Evolutionary conservation across 345 rosid species (phyloP), one percentile per base, ranked within the genome.

Genomic region (Balakata baccata): DNA sequence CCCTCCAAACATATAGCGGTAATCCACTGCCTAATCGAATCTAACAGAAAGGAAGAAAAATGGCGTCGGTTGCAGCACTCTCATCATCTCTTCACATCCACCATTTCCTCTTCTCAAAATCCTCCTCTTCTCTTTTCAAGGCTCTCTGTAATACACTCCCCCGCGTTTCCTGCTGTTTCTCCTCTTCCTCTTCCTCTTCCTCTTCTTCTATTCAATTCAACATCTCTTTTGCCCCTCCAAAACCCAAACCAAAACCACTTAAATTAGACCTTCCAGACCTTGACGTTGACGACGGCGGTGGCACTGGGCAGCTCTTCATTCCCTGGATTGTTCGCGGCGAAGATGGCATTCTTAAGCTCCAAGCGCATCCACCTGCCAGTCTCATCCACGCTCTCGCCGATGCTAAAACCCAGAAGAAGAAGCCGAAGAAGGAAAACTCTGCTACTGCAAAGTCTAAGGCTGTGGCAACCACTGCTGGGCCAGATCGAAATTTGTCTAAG

Each of bases 291-390:
- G 43, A 59, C 16, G 61, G 72, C 12, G 73, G 69, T 11, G 29
- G 11, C 50, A 17, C 68, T 25, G 77, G 77, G n/a, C 93, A 92
- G 82, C 81, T 89, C 4, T 79, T 83, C 88, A 87, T 94, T 76
- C 99, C 99, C 45, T 95, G 97, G 97, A 90, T 92, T 51, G 86
- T 89, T 54, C 98, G 98, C 50, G 93, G 96, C 18, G 98, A 89
- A 65, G 96, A 92, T 71, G 99, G 98, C 3, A 87, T 85, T 23
- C 89, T 92, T 68, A 82, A 83, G 79, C 85, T 94, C 69, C 98
- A 87, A 72, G 71, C 87, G 17, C 86, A 89, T 45, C 97, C 99
- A 17, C 97, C 97, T 0, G 83, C 87, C 6, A 76, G 76, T 34
- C 82, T 89, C 66, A 34, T 94, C 69, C 89, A 88, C 68, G 81